These are phyloP conservation scores for Pythium volutum DNA, from an alignment of 352 stramenopile species.

Conservation along the genomic window DNA sequence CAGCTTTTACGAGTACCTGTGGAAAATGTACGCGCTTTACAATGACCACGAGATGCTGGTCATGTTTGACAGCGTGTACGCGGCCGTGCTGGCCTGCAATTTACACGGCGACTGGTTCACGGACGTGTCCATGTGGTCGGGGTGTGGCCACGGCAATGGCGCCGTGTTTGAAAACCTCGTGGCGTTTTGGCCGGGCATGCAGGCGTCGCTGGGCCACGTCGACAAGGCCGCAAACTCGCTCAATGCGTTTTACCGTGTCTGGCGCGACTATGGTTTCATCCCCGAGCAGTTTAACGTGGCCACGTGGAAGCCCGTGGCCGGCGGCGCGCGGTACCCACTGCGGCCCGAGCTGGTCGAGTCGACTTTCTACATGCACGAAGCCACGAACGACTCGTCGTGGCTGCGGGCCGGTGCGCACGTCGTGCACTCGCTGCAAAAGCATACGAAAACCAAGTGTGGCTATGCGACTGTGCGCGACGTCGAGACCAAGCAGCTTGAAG, in stretches of 20 bases:
- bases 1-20: constrained; percentile 98
- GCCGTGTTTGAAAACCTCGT: constrained; percentile 88
- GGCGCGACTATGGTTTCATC: constrained; percentile 94
- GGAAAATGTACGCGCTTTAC: constrained; percentile 97
- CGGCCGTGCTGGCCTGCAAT: constrained; percentile 63
- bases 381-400: constrained; percentile 83
- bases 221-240: constrained; percentile 76
- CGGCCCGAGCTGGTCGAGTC: constrained; percentile 98
- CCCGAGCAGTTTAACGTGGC: constrained; percentile 95
- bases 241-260: constrained; percentile 95
- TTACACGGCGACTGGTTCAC: constrained; percentile 83
- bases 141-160: constrained; percentile 34
- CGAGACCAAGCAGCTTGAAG: constrained; percentile 84
- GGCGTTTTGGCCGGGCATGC: constrained; percentile 96
- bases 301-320: constrained; percentile 65
- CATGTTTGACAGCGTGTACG: constrained; percentile 87
- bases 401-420: constrained; percentile 72
- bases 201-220: constrained; percentile 92
- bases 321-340: constrained; percentile 87
- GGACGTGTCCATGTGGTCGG: constrained; percentile 83
- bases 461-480: constrained; percentile 91
- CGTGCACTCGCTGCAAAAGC: constrained; percentile 87
- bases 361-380: constrained; percentile 94
- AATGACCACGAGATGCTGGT: constrained; percentile 90
- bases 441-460: constrained; percentile 91